Evolutionary conservation across 202 grass and related monocot species (phyloP).

Genomic region (Digitaria exilis): DNA sequence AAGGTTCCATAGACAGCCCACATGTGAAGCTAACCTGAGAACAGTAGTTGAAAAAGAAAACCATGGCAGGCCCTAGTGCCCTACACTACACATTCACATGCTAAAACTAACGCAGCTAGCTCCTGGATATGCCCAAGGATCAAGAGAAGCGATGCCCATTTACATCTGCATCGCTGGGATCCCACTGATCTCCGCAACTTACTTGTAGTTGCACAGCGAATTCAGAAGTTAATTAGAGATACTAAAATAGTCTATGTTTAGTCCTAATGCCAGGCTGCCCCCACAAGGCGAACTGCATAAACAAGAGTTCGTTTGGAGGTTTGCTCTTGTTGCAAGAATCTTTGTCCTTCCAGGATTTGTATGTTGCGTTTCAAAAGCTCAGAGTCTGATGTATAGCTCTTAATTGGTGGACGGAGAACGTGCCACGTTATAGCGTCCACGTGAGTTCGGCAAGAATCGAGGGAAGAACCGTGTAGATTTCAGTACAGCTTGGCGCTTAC

Average conservation of each 20-base stretch:
- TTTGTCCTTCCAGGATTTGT: neutral
- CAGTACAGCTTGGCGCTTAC: neutral
- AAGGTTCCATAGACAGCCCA: neutral
- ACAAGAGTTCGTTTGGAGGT: neutral
- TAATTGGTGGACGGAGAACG: neutral
- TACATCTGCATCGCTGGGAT: neutral
- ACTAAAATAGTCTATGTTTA: neutral
- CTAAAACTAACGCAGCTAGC: neutral
- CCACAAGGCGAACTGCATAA: neutral
- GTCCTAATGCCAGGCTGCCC: neutral
- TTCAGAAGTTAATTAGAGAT: neutral
- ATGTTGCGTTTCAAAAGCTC: neutral
- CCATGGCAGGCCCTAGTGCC: neutral
- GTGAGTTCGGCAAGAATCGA: constrained; percentile 10
- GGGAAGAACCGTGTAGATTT: neutral
- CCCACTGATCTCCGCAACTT: neutral
- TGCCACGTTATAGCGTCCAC: neutral
- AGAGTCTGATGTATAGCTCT: neutral
- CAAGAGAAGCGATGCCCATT: neutral
- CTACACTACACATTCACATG: neutral
- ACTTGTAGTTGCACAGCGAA: neutral
- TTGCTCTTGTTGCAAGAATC: constrained; percentile 17
- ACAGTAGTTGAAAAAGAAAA: neutral
- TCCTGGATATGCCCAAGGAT: constrained; percentile 26
- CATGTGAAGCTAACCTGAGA: neutral